Base-by-base conservation (phyloP, 1,139 yeast genomes). In the Yamadazyma spencermartinsiae region DNA sequence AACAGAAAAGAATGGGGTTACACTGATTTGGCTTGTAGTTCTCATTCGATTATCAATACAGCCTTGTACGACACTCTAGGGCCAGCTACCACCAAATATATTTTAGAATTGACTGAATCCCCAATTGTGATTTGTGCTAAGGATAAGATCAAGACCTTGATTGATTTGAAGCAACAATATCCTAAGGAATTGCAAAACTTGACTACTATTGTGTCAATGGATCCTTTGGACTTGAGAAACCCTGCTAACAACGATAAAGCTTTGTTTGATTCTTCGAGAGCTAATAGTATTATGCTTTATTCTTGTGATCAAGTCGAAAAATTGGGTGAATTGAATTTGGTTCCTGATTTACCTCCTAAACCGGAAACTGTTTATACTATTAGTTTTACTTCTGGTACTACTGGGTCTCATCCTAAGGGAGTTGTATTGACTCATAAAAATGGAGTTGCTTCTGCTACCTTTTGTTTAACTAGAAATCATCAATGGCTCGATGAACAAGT, bases 381-480 rank as follows among this genome's bases (percentile, higher is more conserved):
- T 45, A 80, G 85, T 31, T 86, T 84, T 60, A 86, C 95, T 11
- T 81, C 89, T 6, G 90, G 90, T 24, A 82, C 90, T 17, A 82
- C 90, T 3, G 89, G 89, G 13, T 46, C 70, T 9, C 58, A 68
- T 40, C 90, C 90, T 13, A 84, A 84, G 58, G 90, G 90, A 34
- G 90, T 81, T n/a, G 74, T 77, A 24, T 62, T 83, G 48, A 66
- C 77, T 6, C 87, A 84, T 40, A 58, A 59, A 30, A 69, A 66
- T 48, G 74, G 79, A 2, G 67, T 75, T n/a, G 69, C 85, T 10
- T 79, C 79, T 8, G 51, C 74, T 21, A 63, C 63, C 4, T 62
- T 64, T 43, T 47, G 57, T 44, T 24, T 42, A 2, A 2, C 33
- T 8, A 48, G 44, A 35, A 31, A 44, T 9, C 18, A 36, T 4